Conservation (phyloP, 148 eudicot genomes). For the Camellia lanceoleosa region DNA sequence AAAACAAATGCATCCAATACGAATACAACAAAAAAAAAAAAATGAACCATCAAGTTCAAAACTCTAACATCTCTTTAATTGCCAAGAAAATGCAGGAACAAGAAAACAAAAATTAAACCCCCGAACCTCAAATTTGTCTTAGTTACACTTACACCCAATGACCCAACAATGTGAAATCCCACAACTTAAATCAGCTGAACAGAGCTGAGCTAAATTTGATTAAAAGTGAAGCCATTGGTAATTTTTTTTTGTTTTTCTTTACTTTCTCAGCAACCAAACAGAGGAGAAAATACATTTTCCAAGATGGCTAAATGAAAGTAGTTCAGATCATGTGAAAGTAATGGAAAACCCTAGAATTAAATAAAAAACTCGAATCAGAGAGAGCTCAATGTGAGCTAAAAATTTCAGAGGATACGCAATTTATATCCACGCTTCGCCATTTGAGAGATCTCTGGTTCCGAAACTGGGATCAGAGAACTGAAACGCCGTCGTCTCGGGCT, state of each 20-base stretch:
- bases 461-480: conserved; percentile 14
- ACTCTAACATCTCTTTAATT: neutral
- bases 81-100: conserved; percentile 4
- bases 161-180: neutral
- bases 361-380: neutral
- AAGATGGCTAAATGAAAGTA: neutral
- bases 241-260: too few relatives aligned
- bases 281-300: conserved; percentile 4
- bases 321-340: neutral
- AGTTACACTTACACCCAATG: neutral
- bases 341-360: conserved; percentile 16
- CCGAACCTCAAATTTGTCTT: neutral
- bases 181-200: neutral
- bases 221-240: too few relatives aligned
- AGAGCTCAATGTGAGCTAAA: conserved; percentile 1
- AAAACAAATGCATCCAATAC: conserved; percentile 15
- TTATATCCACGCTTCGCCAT: conserved; percentile 90
- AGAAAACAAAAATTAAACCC: neutral
- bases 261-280: neutral
- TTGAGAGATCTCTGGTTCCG: conserved; percentile 5
- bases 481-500: conserved; percentile 13
- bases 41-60: conserved; percentile 3
- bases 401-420: conserved; percentile 79
- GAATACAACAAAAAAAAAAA: neutral
- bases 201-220: neutral